Base-by-base conservation (phyloP, 1,284 basidiomycete species). In the Bjerkandera adusta region DNA sequence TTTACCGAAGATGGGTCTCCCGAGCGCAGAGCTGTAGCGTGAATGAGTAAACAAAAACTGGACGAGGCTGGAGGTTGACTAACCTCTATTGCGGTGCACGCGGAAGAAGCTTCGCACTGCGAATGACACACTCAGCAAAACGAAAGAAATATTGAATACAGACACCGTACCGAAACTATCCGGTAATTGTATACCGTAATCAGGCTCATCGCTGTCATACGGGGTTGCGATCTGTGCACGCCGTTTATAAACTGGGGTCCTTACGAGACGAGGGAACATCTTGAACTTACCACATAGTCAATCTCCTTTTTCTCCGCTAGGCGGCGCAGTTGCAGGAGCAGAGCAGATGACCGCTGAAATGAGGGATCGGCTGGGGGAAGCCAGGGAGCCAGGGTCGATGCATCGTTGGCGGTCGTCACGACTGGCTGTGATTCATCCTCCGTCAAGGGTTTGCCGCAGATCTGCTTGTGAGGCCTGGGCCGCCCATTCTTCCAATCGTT, bases 401-500 rank as follows among this genome's bases (percentile, higher is more conserved):
- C 11, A 7, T 27, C 40, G n/a, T n/a, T n/a, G n/a, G n/a, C n/a
- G n/a, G n/a, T n/a, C n/a, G n/a, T 33, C n/a, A n/a, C 18, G 36
- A 11, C 25, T 12, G 20, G n/a, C 18, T 7, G 7, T 13, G 4
- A 16, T 21, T 15, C 25, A 16, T 34, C 25, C 24, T 36, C 47
- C 5, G 13, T 4, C 10, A 43, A n/a, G 7, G 34, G 25, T n/a
- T 37, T 48, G 4, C 47, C 47, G 21, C 47, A 48, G 20, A 48
- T 36, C 11, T 5, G 21, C 41, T 33, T 48, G 21, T 48, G 47
- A 6, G 47, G 47, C 5, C 39, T 11, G 7, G 41, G 47, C 2
- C 5, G 15, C 11, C 47, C 47, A 24, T 22, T 3, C 26, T 30
- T 43, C 47, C 47, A 48, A 25, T 48, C 47, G n/a, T 48, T 26